Base-by-base conservation (phyloP, 352 stramenopile genomes). In the Pythium aquatile region DNA sequence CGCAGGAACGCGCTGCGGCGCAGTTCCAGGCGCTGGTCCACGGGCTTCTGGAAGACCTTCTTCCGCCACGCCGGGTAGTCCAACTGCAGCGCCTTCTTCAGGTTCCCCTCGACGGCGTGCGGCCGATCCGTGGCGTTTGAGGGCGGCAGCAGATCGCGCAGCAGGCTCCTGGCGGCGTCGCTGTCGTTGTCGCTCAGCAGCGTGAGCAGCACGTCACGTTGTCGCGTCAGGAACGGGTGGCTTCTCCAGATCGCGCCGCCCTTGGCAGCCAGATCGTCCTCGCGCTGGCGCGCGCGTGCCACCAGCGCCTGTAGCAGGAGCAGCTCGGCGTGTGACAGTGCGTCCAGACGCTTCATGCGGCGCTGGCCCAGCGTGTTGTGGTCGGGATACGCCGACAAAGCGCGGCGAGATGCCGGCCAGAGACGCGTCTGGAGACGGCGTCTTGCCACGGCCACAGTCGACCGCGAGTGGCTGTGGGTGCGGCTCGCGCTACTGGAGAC, bases 311-410 rank as follows among this genome's bases (percentile, higher is more conserved):
- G 78, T 52, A 92, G 73, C 55, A 76, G 73, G 39, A 73, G 77
- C 56, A 92, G 70, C 72, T 92, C 83, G 13, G 81, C 70, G 20
- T 78, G 68, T 17, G 67, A 74, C 70, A 80, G 89, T 39, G 72
- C 72, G 67, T 92, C 73, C 33, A 90, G 57, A 28, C 79, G 70
- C 48, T 65, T 70, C 14, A 65, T 53, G 42, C 66, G 59, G 7
- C 40, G 59, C 30, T 29, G 30, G 26, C 47, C 55, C 3, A 33
- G 44, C n/a, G 44, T 16, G 44, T 51, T 20, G 29, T 63, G 56
- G 28, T 63, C 56, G 37, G 56, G 56, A 32, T 55, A 63, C 7
- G 56, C 39, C 17, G 29, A 26, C 14, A 58, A 32, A 5, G 28
- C 29, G 28, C n/a, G 29, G 4, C 13, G 29, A 6, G 32, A 44